Evolutionary conservation across 345 rosid genomes (phyloP).

Genomic region (Passiflora organensis): DNA sequence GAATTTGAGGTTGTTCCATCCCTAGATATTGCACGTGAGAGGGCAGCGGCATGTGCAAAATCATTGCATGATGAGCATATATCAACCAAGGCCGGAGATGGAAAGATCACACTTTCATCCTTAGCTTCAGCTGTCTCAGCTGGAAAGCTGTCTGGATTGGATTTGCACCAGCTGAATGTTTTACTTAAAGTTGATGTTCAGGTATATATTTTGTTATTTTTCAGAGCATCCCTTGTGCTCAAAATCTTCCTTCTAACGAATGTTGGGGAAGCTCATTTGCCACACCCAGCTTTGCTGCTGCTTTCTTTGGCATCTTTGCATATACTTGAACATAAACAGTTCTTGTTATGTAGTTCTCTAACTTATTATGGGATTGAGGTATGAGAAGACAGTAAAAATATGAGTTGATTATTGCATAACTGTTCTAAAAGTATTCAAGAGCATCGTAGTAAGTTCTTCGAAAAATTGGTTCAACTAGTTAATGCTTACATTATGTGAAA

Average conservation of each 20-base stretch:
- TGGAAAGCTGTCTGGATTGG: slow-evolving; percentile 78
- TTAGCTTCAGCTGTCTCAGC: slow-evolving; percentile 85
- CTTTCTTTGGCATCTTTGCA: too few relatives aligned
- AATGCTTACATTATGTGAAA: too few relatives aligned
- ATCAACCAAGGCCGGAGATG: slow-evolving; percentile 94
- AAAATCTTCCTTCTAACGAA: background rate
- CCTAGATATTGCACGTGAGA: slow-evolving; percentile 84
- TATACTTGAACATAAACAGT: too few relatives aligned
- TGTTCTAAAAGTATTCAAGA: too few relatives aligned
- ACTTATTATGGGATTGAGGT: too few relatives aligned
- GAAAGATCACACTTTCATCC: slow-evolving; percentile 92
- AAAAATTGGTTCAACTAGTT: too few relatives aligned
- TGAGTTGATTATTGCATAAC: too few relatives aligned
- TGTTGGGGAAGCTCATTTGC: too few relatives aligned
- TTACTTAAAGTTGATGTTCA: slow-evolving; percentile 93
- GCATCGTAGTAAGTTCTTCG: too few relatives aligned
- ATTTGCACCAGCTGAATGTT: slow-evolving; percentile 90
- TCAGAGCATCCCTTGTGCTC: background rate
- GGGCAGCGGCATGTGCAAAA: slow-evolving; percentile 68
- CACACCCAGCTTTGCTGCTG: too few relatives aligned
- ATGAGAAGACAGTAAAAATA: too few relatives aligned
- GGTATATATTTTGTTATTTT: slow-evolving; percentile 37
- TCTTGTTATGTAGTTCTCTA: too few relatives aligned
- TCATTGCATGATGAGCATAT: slow-evolving; percentile 70
- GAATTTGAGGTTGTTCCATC: slow-evolving; percentile 81